These are phyloP conservation scores for Penicillium crystallinum DNA, from an alignment of 495 filamentous ascomycete species.

Conservation along the genomic window DNA sequence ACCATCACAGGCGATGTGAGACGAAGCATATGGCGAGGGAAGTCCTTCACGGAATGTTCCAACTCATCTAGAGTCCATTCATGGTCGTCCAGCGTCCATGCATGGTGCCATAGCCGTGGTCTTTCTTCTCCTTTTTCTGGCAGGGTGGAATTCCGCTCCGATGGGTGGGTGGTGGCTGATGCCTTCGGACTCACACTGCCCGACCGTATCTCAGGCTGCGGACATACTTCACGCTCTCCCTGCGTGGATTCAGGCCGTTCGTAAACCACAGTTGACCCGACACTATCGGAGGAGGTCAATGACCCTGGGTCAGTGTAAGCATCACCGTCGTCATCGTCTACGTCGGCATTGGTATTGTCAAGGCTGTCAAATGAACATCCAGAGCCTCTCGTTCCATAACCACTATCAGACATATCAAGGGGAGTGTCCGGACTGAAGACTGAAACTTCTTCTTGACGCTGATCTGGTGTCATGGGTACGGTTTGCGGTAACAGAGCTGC, in stretches of 20 bases:
- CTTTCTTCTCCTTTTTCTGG: conserved; percentile 34
- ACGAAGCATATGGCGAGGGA: conserved; percentile 39
- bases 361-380: conserved; percentile 25
- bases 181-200: conserved; percentile 21
- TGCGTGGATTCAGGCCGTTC: conserved; percentile 21
- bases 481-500: conserved; percentile 21
- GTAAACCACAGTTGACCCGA: conserved; percentile 25
- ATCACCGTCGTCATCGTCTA: conserved; percentile 24
- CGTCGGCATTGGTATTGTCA: conserved; percentile 15
- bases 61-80: conserved; percentile 45
- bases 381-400: conserved; percentile 31
- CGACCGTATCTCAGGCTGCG: conserved; percentile 23
- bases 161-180: conserved; percentile 17
- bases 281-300: conserved; percentile 28
- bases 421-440: conserved; percentile 46
- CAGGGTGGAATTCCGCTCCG: conserved; percentile 21
- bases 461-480: conserved; percentile 36
- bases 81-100: conserved; percentile 43
- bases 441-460: conserved; percentile 38
- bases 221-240: conserved; percentile 13
- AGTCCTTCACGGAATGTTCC: conserved; percentile 39
- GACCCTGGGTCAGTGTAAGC: conserved; percentile 27
- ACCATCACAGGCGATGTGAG: conserved; percentile 45
- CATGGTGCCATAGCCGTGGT: conserved; percentile 32
- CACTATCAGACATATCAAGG: conserved; percentile 36